Evolutionary conservation across 2,329 filamentous ascomycete genomes (phyloP), one percentile per base, ranked within the genome.

Genomic region (Canariomyces notabilis): DNA sequence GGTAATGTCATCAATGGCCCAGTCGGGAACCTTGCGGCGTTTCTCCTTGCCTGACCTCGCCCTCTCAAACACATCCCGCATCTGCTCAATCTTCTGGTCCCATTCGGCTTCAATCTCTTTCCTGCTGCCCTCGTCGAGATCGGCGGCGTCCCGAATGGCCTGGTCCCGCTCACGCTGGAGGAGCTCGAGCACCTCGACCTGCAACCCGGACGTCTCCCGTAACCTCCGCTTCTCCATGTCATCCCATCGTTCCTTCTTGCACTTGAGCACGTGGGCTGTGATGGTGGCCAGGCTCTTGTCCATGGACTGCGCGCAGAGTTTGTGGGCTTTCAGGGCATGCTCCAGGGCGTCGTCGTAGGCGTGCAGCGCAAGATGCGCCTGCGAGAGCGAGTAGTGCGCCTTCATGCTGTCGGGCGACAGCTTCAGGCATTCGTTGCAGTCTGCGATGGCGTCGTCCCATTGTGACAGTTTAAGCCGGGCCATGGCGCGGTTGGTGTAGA

Each of bases 401-500:
- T 97, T 97, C 71, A 94, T 83, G 57, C 78, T 82, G 37, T 67
- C 68, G 16, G 76, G 72, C 21, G 79, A 71, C 5, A 94, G 74
- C 49, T 80, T 75, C 40, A 96, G 82, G 53, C 86, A 89, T 42
- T 80, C 73, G 43, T 83, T 67, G 61, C 89, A 91, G 66, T 96
- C 90, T 49, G 80, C 72, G 53, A 93, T 83, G 39, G 85, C 89
- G 8, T 75, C 81, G 22, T 87, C 77, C 79, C 84, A 94, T 57
- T 80, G 73, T 50, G 76, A 69, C 18, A 95, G 76, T 67, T 85
- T 87, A 48, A 93, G 73, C 33, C 89, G 80, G 3, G 85, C 82
- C 68, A 95, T 85, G 42, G 89, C 87, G 44, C 90, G 87, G 68
- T 96, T 97, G 32, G 89, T 91, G 68, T 89, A 96, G 41, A 95